A percentile compares a stretch with the other conserved stretches of the same genome.
These are phyloP conservation scores for Catunica adiposa DNA, from an alignment of 2,329 filamentous ascomycete genomes.

Conservation along the genomic window DNA sequence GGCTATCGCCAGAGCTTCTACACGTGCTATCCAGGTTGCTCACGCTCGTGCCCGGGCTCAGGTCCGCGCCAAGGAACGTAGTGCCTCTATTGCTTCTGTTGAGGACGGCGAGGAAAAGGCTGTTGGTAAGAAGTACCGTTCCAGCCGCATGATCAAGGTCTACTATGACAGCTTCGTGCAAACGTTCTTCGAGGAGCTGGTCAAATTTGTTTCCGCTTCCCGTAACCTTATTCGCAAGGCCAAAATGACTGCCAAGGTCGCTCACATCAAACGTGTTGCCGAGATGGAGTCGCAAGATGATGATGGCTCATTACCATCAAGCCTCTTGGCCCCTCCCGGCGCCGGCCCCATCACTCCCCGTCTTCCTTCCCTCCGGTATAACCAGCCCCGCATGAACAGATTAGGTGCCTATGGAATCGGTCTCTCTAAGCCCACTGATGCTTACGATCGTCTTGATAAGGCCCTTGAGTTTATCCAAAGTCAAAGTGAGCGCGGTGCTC, in stretches of 20 bases:
- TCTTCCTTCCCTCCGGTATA: conserved; percentile 26
- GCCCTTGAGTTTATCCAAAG: conserved; percentile 63
- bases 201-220: conserved; percentile 63
- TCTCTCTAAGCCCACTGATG: conserved; percentile 23
- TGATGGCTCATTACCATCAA: conserved; percentile 13
- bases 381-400: conserved; percentile 17
- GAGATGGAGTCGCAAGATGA: conserved; percentile 39
- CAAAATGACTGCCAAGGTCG: conserved; percentile 65
- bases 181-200: conserved; percentile 63
- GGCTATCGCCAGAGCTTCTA: conserved; percentile 26
- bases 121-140: conserved; percentile 38
- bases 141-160: conserved; percentile 65
- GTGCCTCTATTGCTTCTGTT: conserved; percentile 35
- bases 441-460: conserved; percentile 62
- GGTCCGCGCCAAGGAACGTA: conserved; percentile 33
- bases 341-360: conserved; percentile 14
- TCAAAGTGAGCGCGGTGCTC: conserved; percentile 71
- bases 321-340: conserved; percentile 14
- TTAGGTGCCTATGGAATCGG: conserved; percentile 17
- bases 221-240: conserved; percentile 75
- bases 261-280: conserved; percentile 43
- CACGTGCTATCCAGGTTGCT: conserved; percentile 30
- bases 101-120: conserved; percentile 25
- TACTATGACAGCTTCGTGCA: conserved; percentile 85
- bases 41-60: conserved; percentile 31